Evolutionary conservation across 208 protist species (phyloP), one percentile per base, ranked within the genome.

Genomic region (Angomonas ambiguus): DNA sequence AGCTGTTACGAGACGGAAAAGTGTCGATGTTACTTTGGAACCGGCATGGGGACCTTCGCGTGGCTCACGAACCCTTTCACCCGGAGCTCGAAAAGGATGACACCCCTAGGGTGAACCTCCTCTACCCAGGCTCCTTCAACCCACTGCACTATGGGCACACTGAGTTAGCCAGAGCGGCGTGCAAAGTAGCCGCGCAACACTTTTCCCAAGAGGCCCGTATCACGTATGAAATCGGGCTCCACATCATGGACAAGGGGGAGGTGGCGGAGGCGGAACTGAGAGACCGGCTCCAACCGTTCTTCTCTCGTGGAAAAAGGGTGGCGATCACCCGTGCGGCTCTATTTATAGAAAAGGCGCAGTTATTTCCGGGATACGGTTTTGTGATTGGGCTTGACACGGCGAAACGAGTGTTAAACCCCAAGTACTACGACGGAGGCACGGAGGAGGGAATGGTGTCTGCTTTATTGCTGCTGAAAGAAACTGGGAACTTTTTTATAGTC

Each of bases 101-200:
- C 35, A n/a, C 2, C 32, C 20, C 11, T 33, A 11, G 51, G 25
- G 38, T 87, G 1, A 63, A 63, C 1, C 72, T 93, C 24, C 73
- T 93, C 35, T 91, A 83, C 72, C 82, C 87, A 4, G 87, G 87
- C 10, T 91, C 83, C 18, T 93, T 91, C 62, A 71, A 73, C 53
- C 87, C 87, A 2, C 65, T 93, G 49, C 87, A 93, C 66, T 91
- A 80, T 69, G 87, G 87, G 2, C 87, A 93, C 75, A 88, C 81
- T 2, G 83, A 90, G 70, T 74, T 93, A 10, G 82, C 69, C 8
- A 73, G 70, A 13, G 82, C 75, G 1, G 82, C 82, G 6, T 33
- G 41, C 2, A 58, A 57, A 25, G 71, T 83, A 49, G 18, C 75
- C 28, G n/a, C 5, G 35, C 35, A 3, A 51, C 61, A 25, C 66